Evolutionary conservation across 306 rosid species (phyloP).

Genomic region (Prunus dulcis): DNA sequence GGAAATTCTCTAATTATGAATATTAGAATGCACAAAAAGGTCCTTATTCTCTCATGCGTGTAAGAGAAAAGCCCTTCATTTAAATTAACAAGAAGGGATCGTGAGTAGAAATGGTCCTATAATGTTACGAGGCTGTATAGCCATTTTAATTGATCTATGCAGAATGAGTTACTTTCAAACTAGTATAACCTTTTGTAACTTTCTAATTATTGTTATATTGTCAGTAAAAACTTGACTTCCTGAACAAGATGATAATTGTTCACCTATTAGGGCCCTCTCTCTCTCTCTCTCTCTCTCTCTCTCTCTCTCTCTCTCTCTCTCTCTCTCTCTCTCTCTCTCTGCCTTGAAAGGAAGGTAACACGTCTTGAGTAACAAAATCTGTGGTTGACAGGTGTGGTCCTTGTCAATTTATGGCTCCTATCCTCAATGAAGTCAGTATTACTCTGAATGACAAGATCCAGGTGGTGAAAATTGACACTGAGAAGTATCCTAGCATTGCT

Average conservation of each 20-base stretch:
- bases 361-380: conserved; percentile 20
- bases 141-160: not conserved
- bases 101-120: not conserved
- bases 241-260: not conserved
- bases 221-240: not conserved
- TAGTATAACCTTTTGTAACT: not conserved
- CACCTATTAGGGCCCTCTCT: not conserved
- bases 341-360: not conserved
- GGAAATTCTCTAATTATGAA: not conserved
- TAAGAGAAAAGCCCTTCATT: not conserved
- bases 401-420: conserved; percentile 90
- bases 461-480: conserved; percentile 89
- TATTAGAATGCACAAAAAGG: not conserved
- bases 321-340: not conserved
- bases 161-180: not conserved
- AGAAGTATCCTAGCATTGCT: conserved; percentile 85
- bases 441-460: conserved; percentile 57
- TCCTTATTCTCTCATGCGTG: not conserved
- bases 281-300: no score
- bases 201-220: not conserved
- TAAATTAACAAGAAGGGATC: not conserved
- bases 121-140: not conserved
- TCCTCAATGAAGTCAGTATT: conserved; percentile 75
- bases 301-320: not conserved
- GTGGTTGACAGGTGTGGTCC: conserved; percentile 87